Percentiles rank a stretch among this genome's conserved stretches.
phyloP scores from a whole-genome alignment of 1,139 yeast species.

The Magnusiomyces sp. region DNA sequence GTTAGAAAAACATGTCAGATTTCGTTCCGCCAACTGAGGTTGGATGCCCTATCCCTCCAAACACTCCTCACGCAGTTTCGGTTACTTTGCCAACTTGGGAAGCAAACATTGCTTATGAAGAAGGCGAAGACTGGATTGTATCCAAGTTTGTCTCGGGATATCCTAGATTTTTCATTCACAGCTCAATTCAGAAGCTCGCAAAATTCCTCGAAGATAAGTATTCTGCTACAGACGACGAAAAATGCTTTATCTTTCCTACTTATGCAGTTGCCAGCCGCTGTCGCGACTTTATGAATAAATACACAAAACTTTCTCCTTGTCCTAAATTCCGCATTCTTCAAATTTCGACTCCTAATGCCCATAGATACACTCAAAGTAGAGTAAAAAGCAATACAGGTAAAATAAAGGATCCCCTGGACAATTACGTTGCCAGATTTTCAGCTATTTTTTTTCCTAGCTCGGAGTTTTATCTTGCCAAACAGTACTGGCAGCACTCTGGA shows the following conservation, averaged over 20 bases:
- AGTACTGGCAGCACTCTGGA: constrained; percentile 95
- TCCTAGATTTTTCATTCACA: constrained; percentile 80
- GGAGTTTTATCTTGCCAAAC: constrained; percentile 57
- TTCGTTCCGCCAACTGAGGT: constrained; percentile 39
- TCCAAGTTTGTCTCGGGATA: constrained; percentile 76
- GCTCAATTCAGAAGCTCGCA: constrained; percentile 47
- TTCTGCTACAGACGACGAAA: constrained; percentile 63
- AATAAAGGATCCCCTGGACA: constrained; percentile 34
- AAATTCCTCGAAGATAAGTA: constrained; percentile 40
- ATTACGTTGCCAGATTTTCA: constrained; percentile 60
- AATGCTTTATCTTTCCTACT: constrained; percentile 67
- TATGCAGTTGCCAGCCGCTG: constrained; percentile 76
- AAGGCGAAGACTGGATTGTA: constrained; percentile 80
- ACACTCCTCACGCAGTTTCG: constrained; percentile 86
- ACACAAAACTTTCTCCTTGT: constrained; percentile 23
- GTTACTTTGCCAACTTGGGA: constrained; percentile 94
- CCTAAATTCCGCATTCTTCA: constrained; percentile 63
- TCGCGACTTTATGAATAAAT: constrained; percentile 56
- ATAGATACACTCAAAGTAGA: constrained; percentile 9
- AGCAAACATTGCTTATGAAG: constrained; percentile 86
- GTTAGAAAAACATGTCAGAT: too few relatives aligned
- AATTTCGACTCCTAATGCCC: constrained; percentile 51
- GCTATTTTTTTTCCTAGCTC: constrained; percentile 63
- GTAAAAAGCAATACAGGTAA: constrained; percentile 39
- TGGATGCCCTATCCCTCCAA: constrained; percentile 81